Conservation (phyloP, 2,329 filamentous ascomycete genomes). For the Botrytis paeoniae region DNA sequence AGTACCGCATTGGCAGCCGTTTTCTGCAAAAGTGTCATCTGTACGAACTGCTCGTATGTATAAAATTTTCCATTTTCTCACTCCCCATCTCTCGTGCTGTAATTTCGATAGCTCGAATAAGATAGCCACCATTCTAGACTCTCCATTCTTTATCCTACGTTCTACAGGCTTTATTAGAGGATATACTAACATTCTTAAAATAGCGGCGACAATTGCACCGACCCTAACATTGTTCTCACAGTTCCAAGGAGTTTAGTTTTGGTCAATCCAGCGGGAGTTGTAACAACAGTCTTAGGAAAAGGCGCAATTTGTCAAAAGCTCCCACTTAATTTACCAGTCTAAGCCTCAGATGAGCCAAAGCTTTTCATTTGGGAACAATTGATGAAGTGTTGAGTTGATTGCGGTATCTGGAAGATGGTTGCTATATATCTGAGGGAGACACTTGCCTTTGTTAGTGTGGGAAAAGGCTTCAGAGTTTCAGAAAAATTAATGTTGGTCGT, state of each 20-base stretch:
- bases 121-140: background rate
- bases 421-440: background rate
- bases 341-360: background rate
- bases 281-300: background rate
- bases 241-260: background rate
- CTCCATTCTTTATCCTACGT: too few species aligned
- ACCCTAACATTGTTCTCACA: background rate
- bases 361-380: background rate
- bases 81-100: background rate
- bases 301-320: background rate
- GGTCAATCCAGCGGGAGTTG: background rate
- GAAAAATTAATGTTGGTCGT: background rate
- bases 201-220: background rate
- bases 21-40: constrained; percentile 6
- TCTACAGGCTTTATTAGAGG: background rate
- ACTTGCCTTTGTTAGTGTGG: too few species aligned
- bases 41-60: background rate
- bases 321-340: accelerated
- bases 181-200: background rate
- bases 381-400: too few species aligned
- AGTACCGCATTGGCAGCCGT: background rate
- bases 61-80: background rate
- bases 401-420: background rate
- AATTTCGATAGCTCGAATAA: background rate
- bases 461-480: background rate